Evolutionary conservation across 2,329 filamentous ascomycete genomes (phyloP), one percentile per base, ranked within the genome.

Genomic region (Aspergillus clavatus): DNA sequence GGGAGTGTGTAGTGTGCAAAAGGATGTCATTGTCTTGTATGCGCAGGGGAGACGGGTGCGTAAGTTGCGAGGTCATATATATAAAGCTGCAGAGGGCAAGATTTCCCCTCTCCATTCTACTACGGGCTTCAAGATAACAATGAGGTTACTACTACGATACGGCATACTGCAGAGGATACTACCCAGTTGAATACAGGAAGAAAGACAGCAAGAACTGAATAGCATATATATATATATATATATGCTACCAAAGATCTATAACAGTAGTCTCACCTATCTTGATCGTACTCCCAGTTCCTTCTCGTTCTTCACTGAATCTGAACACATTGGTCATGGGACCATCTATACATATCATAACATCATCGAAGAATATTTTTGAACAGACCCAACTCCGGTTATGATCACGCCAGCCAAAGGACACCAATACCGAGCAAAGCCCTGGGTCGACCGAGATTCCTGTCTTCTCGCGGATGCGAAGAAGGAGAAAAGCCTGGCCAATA

Each of bases 251-350:
- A 18, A 35, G 16, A 35, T 35, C 31, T 21, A 35, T 35, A 24
- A 79, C 78, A 75, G 70, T 76, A 75, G 74, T 70, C 79, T n/a
- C n/a, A 80, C 74, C 79, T 78, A 73, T 64, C 76, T 83, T 81
- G 73, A 74, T 78, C 76, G 65, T 76, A 24, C 50, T 52, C 35
- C 47, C 44, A 49, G 45, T 31, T 19, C 16, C 4, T 73, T 28
- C 43, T 42, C 37, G 40, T 29, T 5, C 27, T 43, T 45, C 26
- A 42, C 45, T 40, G 41, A 47, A 38, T 39, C 42, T 33, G 31
- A 36, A 50, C 43, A 48, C 44, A 38, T 31, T 40, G 38, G 44
- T 22, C 38, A 39, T 42, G 40, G 37, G 33, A 52, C 46, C 47
- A 46, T 47, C 36, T 46, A 51, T 43, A 37, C 36, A 38, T 50